Evolutionary conservation across 148 eudicot species (phyloP).

Genomic region (Talinum fruticosum): DNA sequence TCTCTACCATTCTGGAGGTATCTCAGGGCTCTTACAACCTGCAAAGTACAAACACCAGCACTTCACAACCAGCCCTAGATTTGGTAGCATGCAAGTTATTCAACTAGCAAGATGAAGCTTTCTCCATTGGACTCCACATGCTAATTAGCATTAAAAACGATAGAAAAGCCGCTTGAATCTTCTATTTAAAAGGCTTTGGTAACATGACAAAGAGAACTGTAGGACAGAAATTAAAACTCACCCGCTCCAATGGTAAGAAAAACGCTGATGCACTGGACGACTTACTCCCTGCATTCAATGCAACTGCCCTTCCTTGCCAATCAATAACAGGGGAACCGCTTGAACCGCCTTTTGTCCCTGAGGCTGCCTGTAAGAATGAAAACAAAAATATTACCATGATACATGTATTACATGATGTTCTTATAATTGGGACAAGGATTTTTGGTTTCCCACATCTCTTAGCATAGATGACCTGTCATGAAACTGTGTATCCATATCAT

Average conservation of each 20-base stretch:
- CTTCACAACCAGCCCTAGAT: neutral
- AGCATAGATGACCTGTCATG: neutral
- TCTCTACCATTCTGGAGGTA: constrained; percentile 77
- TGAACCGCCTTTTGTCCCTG: constrained; percentile 99
- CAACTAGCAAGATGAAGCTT: neutral
- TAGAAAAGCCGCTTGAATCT: neutral
- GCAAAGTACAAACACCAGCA: constrained; percentile 27
- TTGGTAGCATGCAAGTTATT: constrained; percentile 3
- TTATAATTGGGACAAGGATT: neutral
- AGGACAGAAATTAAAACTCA: constrained; percentile 28
- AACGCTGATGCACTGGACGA: constrained; percentile 91
- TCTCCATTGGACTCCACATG: neutral
- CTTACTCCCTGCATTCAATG: constrained; percentile 97
- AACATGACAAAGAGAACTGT: neutral
- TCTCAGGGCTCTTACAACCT: constrained; percentile 91
- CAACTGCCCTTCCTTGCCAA: constrained; percentile 98
- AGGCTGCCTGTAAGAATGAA: constrained; percentile 72
- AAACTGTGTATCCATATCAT: neutral
- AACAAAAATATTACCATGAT: neutral
- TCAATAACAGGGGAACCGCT: constrained; percentile 99
- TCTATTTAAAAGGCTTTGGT: neutral
- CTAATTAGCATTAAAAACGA: constrained; percentile 1
- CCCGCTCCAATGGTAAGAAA: constrained; percentile 94
- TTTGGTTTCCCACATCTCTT: constrained; percentile 5
- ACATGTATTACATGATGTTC: neutral